phyloP scores from a whole-genome alignment of 148 eudicot species.

The Fagopyrum tataricum region DNA sequence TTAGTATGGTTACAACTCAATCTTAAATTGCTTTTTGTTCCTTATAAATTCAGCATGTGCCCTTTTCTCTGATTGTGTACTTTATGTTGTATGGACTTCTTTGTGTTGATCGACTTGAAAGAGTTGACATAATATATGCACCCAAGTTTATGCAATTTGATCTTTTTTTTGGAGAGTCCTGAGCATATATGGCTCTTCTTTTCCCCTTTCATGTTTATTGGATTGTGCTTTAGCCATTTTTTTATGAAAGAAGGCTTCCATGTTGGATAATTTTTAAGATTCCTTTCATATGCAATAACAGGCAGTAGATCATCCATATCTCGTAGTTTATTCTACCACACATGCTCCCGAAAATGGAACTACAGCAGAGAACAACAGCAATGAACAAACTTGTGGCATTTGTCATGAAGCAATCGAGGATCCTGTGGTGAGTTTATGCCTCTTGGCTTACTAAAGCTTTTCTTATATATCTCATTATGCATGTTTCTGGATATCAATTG shows the following conservation, averaged over 20 bases:
- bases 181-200: not conserved
- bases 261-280: not conserved
- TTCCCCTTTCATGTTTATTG: not conserved
- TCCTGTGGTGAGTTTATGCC: constrained; percentile 43
- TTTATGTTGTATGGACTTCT: not conserved
- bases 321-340: constrained; percentile 72
- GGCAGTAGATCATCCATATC: constrained; percentile 99
- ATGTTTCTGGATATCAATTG: not conserved
- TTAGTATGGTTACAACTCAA: not conserved
- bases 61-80: too few species aligned
- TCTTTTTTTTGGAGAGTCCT: not conserved
- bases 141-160: not conserved
- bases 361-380: constrained; percentile 27
- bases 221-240: not conserved
- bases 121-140: too few species aligned
- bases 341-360: constrained; percentile 36
- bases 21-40: too few species aligned
- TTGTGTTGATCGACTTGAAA: not conserved
- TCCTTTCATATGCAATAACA: constrained; percentile 21
- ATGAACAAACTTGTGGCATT: constrained; percentile 56
- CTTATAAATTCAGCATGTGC: too few species aligned
- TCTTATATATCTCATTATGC: not conserved
- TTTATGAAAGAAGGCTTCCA: not conserved
- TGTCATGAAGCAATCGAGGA: constrained; percentile 86
- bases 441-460: not conserved